phyloP scores from a whole-genome alignment of 1,284 basidiomycete species.

The Afroboletus lepidellus region DNA sequence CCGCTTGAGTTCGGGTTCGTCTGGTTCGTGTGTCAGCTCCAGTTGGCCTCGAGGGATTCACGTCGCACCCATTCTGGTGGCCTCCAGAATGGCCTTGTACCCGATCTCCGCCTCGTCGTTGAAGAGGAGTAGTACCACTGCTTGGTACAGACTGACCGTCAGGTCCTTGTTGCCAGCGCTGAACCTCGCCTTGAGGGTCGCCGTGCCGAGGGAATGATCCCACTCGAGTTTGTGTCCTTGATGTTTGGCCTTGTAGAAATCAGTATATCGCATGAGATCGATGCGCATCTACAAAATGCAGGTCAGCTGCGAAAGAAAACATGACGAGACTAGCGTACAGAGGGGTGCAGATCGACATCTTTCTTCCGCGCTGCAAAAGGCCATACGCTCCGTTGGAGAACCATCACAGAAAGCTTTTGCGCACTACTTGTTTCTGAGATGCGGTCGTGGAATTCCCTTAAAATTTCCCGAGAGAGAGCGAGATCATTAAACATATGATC shows the following conservation, averaged over 20 bases:
- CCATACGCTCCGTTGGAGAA: conserved; percentile 76
- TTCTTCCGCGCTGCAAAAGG: conserved; percentile 59
- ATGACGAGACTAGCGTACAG: conserved; percentile 37
- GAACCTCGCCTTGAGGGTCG: conserved; percentile 72
- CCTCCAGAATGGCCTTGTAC: conserved; percentile 68
- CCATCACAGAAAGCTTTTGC: conserved; percentile 60
- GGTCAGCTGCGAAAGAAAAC: not conserved
- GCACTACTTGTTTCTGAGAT: conserved; percentile 33
- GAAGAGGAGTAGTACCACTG: conserved; percentile 87
- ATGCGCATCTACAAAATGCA: conserved; percentile 58
- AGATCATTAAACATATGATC: conserved; percentile 92
- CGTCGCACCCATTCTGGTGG: conserved; percentile 72
- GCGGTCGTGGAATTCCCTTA: conserved; percentile 55
- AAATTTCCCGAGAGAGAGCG: conserved; percentile 66
- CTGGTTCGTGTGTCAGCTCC: conserved; percentile 38
- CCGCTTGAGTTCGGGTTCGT: conserved; percentile 71
- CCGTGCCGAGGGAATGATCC: conserved; percentile 82
- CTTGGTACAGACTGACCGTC: conserved; percentile 89
- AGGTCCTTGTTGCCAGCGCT: conserved; percentile 79
- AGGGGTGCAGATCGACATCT: conserved; percentile 50
- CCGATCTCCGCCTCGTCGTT: conserved; percentile 63
- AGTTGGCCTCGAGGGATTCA: not conserved
- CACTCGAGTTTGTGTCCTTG: conserved; percentile 72
- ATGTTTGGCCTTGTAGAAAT: conserved; percentile 78
- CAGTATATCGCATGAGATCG: conserved; percentile 59